Base-by-base conservation (phyloP, 2,329 filamentous ascomycete genomes). In the Paecilomyces formosus region DNA sequence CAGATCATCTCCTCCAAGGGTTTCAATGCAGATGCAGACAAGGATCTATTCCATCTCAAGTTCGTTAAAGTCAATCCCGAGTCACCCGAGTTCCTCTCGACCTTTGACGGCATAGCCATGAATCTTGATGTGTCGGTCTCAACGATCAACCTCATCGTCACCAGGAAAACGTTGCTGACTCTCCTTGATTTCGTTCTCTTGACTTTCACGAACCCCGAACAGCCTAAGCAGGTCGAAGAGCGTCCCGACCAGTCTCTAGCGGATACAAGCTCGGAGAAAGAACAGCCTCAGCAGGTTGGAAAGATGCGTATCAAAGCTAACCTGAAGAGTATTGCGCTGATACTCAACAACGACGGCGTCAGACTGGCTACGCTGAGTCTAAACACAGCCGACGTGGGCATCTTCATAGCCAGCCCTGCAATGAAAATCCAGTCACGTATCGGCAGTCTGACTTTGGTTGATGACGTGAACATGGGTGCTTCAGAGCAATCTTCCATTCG, bases 301-400 rank as follows among this genome's bases (percentile, higher is more conserved):
- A 95, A 94, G 63, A 94, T 99, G 63, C 86, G 92, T 24, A 93
- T 99, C 73, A 96, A 96, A 74, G 88, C 95, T 50, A 88, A 97
- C 61, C 78, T 99, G 62, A 95, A 96, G 77, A 92, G 89, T 77
- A 96, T 99, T 63, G 86, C 91, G 2, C 81, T 99, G 28, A 93
- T 99, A 62, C 80, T 99, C 57, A 99, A 99, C 72, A 97, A 99
- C 63, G 95, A 99, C 71, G 94, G 94, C 0, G 95, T 97, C 59
- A 86, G 94, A 26, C 82, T 99, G 28, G 94, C 94, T 28, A 99
- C 94, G 0, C 76, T 99, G 18, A 94, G 92, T 57, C 85, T 99
- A 68, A 95, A 91, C 64, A 93, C 94, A 60, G 94, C 92, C 1
- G 90, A 97, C 70, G 88, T 97, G 33, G 90, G 90, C 1, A 87